phyloP scores from a whole-genome alignment of 2,329 filamentous ascomycete species.

The Pseudogymnoascus sp. region DNA sequence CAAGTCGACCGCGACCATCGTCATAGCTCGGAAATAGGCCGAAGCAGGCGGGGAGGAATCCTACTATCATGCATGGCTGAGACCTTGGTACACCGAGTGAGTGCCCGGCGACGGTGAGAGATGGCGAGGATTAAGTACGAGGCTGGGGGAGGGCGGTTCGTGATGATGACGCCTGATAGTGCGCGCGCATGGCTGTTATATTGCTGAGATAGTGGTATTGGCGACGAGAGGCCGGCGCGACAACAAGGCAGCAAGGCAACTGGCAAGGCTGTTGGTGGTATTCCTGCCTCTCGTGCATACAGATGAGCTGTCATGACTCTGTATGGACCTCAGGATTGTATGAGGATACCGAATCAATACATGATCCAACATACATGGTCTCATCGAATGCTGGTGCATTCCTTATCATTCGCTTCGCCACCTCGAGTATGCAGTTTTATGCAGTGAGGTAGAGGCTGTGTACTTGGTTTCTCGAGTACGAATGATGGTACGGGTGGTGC shows the following conservation, averaged over 20 bases:
- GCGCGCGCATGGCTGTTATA: not conserved
- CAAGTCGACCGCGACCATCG: not conserved
- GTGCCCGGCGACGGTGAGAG: not conserved
- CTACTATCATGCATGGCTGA: not conserved
- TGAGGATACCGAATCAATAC: not conserved
- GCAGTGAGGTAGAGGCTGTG: not conserved
- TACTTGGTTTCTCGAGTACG: too few relatives aligned
- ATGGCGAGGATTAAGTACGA: not conserved
- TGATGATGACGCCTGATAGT: not conserved
- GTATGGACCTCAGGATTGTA: not conserved
- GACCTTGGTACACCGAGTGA: not conserved
- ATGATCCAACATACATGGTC: not conserved
- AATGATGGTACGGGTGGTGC: not conserved
- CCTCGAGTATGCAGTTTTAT: not conserved
- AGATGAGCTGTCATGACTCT: constrained; percentile 4
- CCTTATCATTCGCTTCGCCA: not conserved
- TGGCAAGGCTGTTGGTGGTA: too few relatives aligned
- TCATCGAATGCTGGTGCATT: not conserved
- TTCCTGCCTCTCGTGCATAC: not conserved
- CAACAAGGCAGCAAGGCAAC: not conserved
- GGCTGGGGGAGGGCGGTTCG: not conserved
- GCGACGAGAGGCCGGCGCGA: not conserved
- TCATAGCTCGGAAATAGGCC: constrained; percentile 3
- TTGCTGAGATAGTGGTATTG: not conserved
- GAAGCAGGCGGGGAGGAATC: not conserved